Evolutionary conservation across 2,329 filamentous ascomycete genomes (phyloP).

Genomic region (Penicillium carneum): DNA sequence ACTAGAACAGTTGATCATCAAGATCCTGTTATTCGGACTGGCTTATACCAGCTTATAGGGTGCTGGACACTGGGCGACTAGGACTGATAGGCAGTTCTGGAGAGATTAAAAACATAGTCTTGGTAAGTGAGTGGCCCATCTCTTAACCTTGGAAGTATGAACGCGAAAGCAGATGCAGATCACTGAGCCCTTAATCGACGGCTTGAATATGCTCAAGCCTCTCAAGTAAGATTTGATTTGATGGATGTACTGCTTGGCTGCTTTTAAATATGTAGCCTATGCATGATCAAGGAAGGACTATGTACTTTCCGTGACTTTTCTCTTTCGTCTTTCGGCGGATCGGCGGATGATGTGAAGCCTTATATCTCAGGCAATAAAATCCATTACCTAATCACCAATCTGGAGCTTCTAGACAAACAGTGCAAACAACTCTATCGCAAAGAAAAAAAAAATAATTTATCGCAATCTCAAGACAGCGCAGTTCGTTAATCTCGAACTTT

Average conservation of each 20-base stretch:
- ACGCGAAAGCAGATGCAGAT: background rate
- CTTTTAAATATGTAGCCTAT: no score
- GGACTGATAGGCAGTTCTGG: no score
- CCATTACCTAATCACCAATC: conserved; percentile 4
- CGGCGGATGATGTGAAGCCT: background rate
- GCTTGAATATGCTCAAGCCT: background rate
- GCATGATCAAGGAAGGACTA: background rate
- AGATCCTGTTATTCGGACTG: background rate
- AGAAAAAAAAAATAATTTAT: conserved; percentile 41
- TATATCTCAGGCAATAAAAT: background rate
- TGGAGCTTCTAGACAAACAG: conserved; percentile 27
- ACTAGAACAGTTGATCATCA: background rate
- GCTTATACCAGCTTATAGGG: background rate
- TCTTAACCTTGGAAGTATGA: background rate
- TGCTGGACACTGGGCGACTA: background rate
- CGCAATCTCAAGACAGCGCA: conserved; percentile 26
- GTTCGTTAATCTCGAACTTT: conserved; percentile 13
- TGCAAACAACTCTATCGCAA: conserved; percentile 35
- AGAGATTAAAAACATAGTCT: background rate
- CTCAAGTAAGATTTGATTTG: background rate
- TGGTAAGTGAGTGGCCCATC: background rate
- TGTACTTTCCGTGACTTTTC: background rate
- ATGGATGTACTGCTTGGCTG: background rate
- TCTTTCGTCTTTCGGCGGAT: background rate
- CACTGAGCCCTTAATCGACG: background rate